Percentiles rank a stretch among this genome's conserved stretches.
These are phyloP conservation scores for Phyllostachys edulis DNA, from an alignment of 176 grass and related monocot species.

Conservation along the genomic window DNA sequence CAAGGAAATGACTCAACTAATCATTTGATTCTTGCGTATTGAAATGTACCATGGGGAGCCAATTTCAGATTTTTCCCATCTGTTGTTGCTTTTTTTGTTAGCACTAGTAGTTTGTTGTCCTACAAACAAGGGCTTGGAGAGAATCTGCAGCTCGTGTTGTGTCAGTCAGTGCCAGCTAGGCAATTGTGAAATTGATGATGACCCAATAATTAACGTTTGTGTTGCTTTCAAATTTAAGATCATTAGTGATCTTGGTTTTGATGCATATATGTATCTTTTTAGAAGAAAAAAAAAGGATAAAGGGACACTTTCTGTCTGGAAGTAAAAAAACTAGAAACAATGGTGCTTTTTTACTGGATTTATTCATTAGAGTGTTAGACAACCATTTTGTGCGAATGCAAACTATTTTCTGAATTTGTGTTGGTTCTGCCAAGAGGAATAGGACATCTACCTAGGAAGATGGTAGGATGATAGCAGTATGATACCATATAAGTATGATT, in stretches of 20 bases:
- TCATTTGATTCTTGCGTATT: too few relatives aligned
- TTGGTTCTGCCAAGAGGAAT: constrained; percentile 80
- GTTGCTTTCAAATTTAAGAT: constrained; percentile 22
- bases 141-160: constrained; percentile 92
- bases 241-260: constrained; percentile 12
- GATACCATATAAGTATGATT: too few relatives aligned
- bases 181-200: constrained; percentile 72
- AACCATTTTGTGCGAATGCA: neutral
- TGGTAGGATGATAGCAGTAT: constrained; percentile 20
- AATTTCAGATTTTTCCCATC: too few relatives aligned
- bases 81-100: too few relatives aligned
- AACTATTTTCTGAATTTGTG: neutral
- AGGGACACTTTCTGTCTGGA: constrained; percentile 34
- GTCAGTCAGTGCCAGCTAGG: constrained; percentile 81
- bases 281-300: constrained; percentile 46
- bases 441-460: constrained; percentile 57
- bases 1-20: too few relatives aligned
- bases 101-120: too few relatives aligned
- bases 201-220: constrained; percentile 73
- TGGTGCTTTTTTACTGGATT: constrained; percentile 32
- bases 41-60: too few relatives aligned
- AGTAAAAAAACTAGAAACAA: constrained; percentile 64
- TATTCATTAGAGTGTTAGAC: neutral
- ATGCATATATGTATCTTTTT: neutral
- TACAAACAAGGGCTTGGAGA: constrained; percentile 52